These are phyloP conservation scores for Asterella californica DNA, from an alignment of 225 moss, liverwort and hornwort genomes.

Conservation along the genomic window DNA sequence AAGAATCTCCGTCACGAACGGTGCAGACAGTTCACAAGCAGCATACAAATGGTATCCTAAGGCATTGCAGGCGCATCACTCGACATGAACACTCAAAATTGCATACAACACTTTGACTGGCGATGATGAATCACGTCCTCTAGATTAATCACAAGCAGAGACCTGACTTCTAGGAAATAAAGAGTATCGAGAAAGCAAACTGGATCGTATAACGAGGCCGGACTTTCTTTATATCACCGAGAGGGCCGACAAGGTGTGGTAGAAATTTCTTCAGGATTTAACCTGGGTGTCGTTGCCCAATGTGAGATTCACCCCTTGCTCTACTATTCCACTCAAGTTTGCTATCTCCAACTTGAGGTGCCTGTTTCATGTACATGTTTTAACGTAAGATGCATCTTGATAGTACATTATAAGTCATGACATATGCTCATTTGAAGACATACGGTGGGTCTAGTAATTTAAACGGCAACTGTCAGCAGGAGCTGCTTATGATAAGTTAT, in stretches of 20 bases:
- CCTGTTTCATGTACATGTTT: conserved; percentile 29
- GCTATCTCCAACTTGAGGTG: conserved; percentile 67
- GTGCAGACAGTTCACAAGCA: neutral
- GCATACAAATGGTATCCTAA: no score
- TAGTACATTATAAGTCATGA: no score
- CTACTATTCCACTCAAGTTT: conserved; percentile 57
- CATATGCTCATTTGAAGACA: neutral
- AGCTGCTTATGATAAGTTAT: neutral
- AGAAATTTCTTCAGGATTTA: neutral
- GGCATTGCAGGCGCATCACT: no score
- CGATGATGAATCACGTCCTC: no score
- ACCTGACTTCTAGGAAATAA: no score
- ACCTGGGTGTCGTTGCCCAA: conserved; percentile 79
- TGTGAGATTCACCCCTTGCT: conserved; percentile 54
- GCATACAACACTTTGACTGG: no score
- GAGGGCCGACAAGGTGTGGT: neutral
- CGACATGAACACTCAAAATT: no score
- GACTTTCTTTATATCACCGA: neutral
- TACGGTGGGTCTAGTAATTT: no score
- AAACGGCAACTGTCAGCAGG: no score
- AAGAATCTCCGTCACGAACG: neutral
- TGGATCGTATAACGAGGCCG: no score
- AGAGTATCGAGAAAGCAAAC: no score
- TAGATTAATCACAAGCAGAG: no score
- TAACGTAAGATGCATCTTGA: neutral